phyloP scores from a whole-genome alignment of 306 rosid genomes.

The Prinsepia uniflora region DNA sequence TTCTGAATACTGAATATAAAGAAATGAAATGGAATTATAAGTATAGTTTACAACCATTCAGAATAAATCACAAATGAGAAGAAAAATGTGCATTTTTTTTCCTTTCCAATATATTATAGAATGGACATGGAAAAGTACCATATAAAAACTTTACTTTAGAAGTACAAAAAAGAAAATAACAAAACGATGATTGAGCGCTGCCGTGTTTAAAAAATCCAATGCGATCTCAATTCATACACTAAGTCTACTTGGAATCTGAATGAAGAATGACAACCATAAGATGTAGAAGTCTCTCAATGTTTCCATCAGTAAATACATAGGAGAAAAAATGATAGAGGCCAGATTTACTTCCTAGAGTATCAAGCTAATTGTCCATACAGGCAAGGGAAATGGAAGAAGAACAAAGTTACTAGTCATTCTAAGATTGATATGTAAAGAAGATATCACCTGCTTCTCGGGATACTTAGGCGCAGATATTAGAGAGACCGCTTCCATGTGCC shows the following conservation, averaged over 20 bases:
- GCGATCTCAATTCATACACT: background rate
- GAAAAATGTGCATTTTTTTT: background rate
- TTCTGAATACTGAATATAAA: conserved; percentile 7
- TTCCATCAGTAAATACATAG: background rate
- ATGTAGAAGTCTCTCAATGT: background rate
- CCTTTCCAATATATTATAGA: background rate
- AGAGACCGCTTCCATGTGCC: conserved; percentile 99
- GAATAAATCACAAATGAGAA: background rate
- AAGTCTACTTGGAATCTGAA: background rate
- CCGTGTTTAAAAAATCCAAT: background rate
- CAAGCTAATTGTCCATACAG: background rate
- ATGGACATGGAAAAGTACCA: background rate
- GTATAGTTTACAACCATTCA: conserved; percentile 1
- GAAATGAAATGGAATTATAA: background rate
- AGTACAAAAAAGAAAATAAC: background rate
- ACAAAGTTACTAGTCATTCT: background rate
- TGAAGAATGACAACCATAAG: background rate
- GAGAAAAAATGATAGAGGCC: background rate
- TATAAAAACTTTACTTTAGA: background rate
- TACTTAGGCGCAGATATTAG: conserved; percentile 99
- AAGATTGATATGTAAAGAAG: background rate
- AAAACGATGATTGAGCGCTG: too few species aligned
- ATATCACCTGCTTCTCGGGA: conserved; percentile 93
- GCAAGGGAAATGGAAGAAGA: background rate
- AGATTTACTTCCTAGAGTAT: background rate